These are phyloP conservation scores for Viola odorata DNA, from an alignment of 345 rosid species.

Conservation along the genomic window DNA sequence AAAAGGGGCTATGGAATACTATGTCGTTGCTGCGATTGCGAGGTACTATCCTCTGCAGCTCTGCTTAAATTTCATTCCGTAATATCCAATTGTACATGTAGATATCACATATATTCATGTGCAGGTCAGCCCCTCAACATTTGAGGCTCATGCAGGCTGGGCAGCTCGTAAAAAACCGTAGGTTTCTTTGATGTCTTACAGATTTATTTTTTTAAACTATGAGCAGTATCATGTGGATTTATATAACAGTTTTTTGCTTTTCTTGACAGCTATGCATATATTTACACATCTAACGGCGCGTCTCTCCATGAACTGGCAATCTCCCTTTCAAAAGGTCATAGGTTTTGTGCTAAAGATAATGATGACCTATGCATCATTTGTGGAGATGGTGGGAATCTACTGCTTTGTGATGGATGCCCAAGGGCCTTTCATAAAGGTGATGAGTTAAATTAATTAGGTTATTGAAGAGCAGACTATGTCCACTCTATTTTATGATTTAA, in stretches of 20 bases:
- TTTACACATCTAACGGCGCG: slow-evolving; percentile 93
- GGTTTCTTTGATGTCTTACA: slow-evolving; percentile 2
- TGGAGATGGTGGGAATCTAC: slow-evolving; percentile 92
- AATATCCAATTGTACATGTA: background rate
- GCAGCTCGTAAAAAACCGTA: slow-evolving; percentile 29
- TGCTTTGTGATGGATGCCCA: slow-evolving; percentile 96
- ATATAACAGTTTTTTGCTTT: background rate
- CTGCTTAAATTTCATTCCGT: background rate
- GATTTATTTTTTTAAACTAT: background rate
- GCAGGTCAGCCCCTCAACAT: slow-evolving; percentile 34
- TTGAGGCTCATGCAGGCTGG: slow-evolving; percentile 36
- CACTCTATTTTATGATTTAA: background rate
- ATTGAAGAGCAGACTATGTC: background rate
- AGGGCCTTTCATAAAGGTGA: slow-evolving; percentile 98
- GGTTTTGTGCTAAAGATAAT: slow-evolving; percentile 75
- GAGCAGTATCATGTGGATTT: background rate
- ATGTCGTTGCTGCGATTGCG: slow-evolving; percentile 25
- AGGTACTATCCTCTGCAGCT: slow-evolving; percentile 15
- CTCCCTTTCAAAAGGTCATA: slow-evolving; percentile 74
- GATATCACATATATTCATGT: background rate
- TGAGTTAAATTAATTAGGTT: background rate
- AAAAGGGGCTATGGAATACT: slow-evolving; percentile 27
- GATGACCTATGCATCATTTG: slow-evolving; percentile 81
- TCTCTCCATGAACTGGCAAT: slow-evolving; percentile 96
- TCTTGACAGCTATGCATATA: slow-evolving; percentile 71